These are phyloP conservation scores for Xylariomycetidae sp. DNA, from an alignment of 2,329 filamentous ascomycete genomes.

Conservation along the genomic window DNA sequence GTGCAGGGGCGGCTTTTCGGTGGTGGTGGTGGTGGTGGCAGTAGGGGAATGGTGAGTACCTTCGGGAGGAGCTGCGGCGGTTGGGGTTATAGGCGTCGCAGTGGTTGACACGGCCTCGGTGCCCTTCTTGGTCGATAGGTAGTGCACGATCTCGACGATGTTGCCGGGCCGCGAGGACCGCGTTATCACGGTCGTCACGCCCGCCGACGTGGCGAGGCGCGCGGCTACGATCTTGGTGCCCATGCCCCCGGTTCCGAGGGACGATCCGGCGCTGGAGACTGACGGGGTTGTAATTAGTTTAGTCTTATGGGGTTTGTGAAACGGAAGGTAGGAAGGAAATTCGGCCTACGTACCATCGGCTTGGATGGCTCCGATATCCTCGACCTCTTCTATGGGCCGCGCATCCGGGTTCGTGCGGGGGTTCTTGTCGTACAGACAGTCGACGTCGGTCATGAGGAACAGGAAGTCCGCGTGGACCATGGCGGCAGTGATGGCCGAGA, in stretches of 20 bases:
- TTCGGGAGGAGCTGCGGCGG: conserved; percentile 21
- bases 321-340: not conserved
- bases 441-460: conserved; percentile 98
- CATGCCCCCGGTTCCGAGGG: conserved; percentile 93
- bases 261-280: conserved; percentile 86
- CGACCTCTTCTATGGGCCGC: conserved; percentile 83
- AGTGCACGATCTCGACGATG: conserved; percentile 78
- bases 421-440: conserved; percentile 96
- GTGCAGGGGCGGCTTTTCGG: conserved; percentile 63
- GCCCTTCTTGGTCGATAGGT: conserved; percentile 62
- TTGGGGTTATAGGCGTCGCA: conserved; percentile 12
- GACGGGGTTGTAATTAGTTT: conserved; percentile 1
- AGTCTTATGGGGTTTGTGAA: not conserved
- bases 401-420: conserved; percentile 82
- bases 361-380: conserved; percentile 76
- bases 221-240: conserved; percentile 95
- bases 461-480: conserved; percentile 97
- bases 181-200: conserved; percentile 94
- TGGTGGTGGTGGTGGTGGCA: conserved; percentile 29
- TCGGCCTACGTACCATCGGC: conserved; percentile 62
- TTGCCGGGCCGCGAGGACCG: conserved; percentile 91
- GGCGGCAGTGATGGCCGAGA: conserved; percentile 92
- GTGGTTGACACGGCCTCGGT: conserved; percentile 23
- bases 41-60: conserved; percentile 36
- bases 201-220: conserved; percentile 84